Percentiles rank a stretch among this genome's conserved stretches.
These are phyloP conservation scores for Fusarium dimerum DNA, from an alignment of 2,329 filamentous ascomycete genomes.

Conservation along the genomic window DNA sequence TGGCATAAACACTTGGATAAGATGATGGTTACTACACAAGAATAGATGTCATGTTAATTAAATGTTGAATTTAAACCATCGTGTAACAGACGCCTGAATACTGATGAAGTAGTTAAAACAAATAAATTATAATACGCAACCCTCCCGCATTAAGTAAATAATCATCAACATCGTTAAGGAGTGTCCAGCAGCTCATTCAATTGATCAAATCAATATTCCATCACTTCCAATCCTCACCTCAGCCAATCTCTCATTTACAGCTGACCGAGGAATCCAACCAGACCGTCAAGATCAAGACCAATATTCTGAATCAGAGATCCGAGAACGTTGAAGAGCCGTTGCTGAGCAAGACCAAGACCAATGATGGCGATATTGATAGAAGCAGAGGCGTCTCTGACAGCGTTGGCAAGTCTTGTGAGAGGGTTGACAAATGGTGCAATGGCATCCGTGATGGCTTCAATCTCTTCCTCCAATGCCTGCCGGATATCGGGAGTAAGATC, in stretches of 20 bases:
- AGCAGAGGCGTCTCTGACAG: background rate
- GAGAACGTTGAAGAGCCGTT: background rate
- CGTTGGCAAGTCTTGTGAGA: background rate
- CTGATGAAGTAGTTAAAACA: no score
- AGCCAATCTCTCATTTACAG: background rate
- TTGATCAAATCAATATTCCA: no score
- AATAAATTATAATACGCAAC: no score
- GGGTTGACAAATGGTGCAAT: constrained; percentile 10
- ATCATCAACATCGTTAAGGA: no score
- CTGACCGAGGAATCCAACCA: background rate
- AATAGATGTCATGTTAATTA: no score
- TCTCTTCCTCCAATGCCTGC: constrained; percentile 2
- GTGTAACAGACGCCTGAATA: no score
- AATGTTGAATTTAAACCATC: no score
- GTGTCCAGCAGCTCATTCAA: no score
- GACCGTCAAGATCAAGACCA: background rate
- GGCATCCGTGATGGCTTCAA: background rate
- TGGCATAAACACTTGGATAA: background rate
- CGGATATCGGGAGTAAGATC: constrained; percentile 1
- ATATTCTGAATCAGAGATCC: background rate
- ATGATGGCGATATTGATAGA: background rate
- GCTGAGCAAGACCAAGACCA: constrained; percentile 1
- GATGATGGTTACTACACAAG: background rate
- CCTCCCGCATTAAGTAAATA: no score
- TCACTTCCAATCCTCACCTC: no score